phyloP scores from a whole-genome alignment of 1,284 basidiomycete genomes.

The Mycena citricolor region DNA sequence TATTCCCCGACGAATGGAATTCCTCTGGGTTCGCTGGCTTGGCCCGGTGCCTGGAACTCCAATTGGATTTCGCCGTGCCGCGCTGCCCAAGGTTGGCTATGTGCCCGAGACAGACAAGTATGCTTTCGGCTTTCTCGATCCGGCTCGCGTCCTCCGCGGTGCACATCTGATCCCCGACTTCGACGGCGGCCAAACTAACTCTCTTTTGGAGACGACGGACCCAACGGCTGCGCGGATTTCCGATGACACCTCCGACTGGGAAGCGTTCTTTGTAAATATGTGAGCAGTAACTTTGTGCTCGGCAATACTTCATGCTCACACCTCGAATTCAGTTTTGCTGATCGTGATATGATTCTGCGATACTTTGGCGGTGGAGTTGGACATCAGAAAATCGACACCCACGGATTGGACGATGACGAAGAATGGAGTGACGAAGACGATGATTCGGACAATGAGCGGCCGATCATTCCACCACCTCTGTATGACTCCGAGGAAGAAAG shows the following conservation, averaged over 20 bases:
- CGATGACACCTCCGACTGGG: constrained; percentile 25
- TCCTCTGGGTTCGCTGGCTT: constrained; percentile 34
- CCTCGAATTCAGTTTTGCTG: constrained; percentile 26
- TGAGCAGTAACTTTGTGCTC: constrained; percentile 15
- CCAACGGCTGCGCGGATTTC: constrained; percentile 7
- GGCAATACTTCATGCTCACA: neutral
- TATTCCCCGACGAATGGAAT: constrained; percentile 25
- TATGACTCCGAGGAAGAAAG: no score
- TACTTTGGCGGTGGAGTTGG: constrained; percentile 30
- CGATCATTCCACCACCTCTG: no score
- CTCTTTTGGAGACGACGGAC: constrained; percentile 7
- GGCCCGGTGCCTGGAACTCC: constrained; percentile 17
- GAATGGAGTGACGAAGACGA: no score
- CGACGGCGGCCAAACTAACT: neutral
- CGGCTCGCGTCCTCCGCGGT: neutral
- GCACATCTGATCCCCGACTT: constrained; percentile 5
- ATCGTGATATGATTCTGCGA: constrained; percentile 31
- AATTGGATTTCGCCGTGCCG: constrained; percentile 14
- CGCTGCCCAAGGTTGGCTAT: constrained; percentile 1
- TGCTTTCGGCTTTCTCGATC: constrained; percentile 9
- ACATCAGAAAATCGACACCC: constrained; percentile 15
- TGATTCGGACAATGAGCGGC: no score
- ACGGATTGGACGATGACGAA: neutral
- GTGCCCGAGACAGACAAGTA: constrained; percentile 1
- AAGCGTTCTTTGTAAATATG: constrained; percentile 27